phyloP scores from a whole-genome alignment of 495 filamentous ascomycete genomes.

The Hyaloscypha variabilis region DNA sequence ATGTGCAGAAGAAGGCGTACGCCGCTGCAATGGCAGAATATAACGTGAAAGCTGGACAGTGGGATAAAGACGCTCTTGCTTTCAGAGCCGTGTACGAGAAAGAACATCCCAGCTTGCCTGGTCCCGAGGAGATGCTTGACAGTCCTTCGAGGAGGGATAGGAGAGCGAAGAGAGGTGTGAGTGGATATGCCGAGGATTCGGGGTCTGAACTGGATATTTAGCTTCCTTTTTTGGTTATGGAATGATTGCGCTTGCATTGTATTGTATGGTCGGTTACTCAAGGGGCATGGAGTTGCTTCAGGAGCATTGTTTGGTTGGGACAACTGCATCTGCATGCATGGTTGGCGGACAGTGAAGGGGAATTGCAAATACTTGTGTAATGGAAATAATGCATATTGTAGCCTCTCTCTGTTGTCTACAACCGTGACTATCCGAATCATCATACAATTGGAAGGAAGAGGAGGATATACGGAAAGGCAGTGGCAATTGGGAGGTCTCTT shows the following conservation, averaged over 20 bases:
- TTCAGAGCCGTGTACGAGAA: conserved; percentile 65
- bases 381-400: not conserved
- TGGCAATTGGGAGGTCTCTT: too few species aligned
- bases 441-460: too few species aligned
- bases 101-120: conserved; percentile 53
- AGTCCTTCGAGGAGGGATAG: conserved; percentile 32
- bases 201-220: conserved; percentile 28
- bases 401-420: not conserved
- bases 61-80: conserved; percentile 66
- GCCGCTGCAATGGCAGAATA: conserved; percentile 58
- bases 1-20: conserved; percentile 65
- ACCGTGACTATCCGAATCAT: too few species aligned
- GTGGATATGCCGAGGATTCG: conserved; percentile 35
- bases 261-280: conserved; percentile 13
- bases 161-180: conserved; percentile 30
- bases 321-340: not conserved
- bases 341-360: not conserved
- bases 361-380: not conserved
- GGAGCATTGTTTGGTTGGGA: conserved; percentile 13
- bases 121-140: conserved; percentile 36
- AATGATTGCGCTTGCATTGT: conserved; percentile 13
- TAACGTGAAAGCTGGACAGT: conserved; percentile 59
- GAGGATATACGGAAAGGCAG: too few species aligned
- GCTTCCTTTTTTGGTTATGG: conserved; percentile 1
- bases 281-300: conserved; percentile 18